Base-by-base conservation (phyloP, 192 early-diverging fungal genomes). In the Blastocladiella britannica region DNA sequence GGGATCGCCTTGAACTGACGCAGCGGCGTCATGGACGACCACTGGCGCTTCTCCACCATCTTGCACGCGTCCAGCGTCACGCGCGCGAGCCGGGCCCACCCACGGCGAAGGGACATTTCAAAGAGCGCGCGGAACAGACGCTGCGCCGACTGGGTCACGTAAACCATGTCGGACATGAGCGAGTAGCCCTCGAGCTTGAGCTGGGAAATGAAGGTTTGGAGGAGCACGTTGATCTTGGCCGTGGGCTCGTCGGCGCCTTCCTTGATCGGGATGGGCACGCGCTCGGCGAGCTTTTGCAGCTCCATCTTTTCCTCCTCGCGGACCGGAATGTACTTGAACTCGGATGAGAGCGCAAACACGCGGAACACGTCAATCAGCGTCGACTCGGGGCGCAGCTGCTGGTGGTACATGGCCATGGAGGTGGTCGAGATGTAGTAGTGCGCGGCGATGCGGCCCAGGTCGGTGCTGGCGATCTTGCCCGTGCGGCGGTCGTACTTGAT, bases 91-190 rank as follows among this genome's bases (percentile, higher is more conserved):
- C 88, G 88, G 7, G 91, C 81, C 95, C 95, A 99, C 22, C 91
- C 89, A 20, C 87, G 83, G 54, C 84, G 83, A 52, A 93, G 65
- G 61, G 89, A 89, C 54, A 98, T 89, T 73, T 97, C 95, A 72
- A 93, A 98, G 57, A 98, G 81, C 7, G 95, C 95, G 26, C 95
- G 81, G 28, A 96, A 70, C 54, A 98, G 90, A 59, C 95, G 80
- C 0, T 82, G 82, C 20, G 89, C 92, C 57, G 83, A 87, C 70
- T 97, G 93, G 20, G 95, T 94, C 22, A 98, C 89, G 73, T 91
- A 95, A 0, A 91, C 92, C 87, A 93, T 89, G 59, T 98, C 95
- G n/a, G 89, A 79, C 58, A 91, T 88, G 30, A 98, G 72, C 9
- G 95, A 91, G 68, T 97, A 91, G 0, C 92, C 93, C 29, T 92